Evolutionary conservation across 345 rosid species (phyloP).

Genomic region (Camelina laxa): DNA sequence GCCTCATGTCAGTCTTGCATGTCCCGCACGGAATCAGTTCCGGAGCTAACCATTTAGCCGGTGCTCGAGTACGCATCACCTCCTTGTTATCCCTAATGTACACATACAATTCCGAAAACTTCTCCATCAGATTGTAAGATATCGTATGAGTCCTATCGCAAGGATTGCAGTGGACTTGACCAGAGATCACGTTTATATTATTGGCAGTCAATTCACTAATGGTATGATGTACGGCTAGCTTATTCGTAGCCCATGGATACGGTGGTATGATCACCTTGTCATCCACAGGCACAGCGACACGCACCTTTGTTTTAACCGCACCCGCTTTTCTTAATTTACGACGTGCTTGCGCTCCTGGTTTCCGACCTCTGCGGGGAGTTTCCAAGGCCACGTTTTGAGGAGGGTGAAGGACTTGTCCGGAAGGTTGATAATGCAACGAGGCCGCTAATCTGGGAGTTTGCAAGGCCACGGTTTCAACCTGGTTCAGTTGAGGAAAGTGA

Average conservation of each 20-base stretch:
- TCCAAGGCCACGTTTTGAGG: not conserved
- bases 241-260: slow-evolving; percentile 66
- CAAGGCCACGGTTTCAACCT: too few species aligned
- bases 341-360: slow-evolving; percentile 15
- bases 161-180: slow-evolving; percentile 62
- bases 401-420: not conserved
- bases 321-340: not conserved
- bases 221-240: slow-evolving; percentile 52
- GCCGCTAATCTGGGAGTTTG: too few species aligned
- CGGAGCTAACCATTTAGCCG: slow-evolving; percentile 61
- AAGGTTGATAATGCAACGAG: not conserved
- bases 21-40: slow-evolving; percentile 49
- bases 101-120: slow-evolving; percentile 50
- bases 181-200: slow-evolving; percentile 46
- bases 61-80: slow-evolving; percentile 67
- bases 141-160: slow-evolving; percentile 58
- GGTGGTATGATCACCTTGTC: slow-evolving; percentile 20
- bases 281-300: not conserved
- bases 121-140: slow-evolving; percentile 53
- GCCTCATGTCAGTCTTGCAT: slow-evolving; percentile 61
- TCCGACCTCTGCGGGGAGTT: slow-evolving; percentile 13
- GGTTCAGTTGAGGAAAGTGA: too few species aligned
- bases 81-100: slow-evolving; percentile 50
- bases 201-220: slow-evolving; percentile 43
- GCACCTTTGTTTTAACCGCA: not conserved